Evolutionary conservation across 306 rosid genomes (phyloP).

Genomic region (Alnus glutinosa): DNA sequence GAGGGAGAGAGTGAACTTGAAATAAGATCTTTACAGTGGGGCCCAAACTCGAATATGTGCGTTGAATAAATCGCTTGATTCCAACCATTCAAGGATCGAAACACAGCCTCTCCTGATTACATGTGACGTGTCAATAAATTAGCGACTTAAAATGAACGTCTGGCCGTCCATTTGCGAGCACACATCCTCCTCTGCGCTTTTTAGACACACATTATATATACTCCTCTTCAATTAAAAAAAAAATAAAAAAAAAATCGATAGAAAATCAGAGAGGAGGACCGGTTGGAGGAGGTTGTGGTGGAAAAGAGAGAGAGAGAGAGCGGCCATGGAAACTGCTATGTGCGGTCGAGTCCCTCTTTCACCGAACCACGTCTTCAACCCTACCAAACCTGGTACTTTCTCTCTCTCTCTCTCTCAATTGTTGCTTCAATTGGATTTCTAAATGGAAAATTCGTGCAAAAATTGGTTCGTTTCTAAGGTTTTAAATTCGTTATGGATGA

Average conservation of each 20-base stretch:
- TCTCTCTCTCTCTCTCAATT: background rate
- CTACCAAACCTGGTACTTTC: constrained; percentile 44
- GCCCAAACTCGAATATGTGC: background rate
- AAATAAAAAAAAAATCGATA: background rate
- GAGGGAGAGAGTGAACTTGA: background rate
- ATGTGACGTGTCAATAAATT: background rate
- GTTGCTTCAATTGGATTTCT: constrained; percentile 1
- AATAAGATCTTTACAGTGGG: background rate
- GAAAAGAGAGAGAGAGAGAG: constrained; percentile 14
- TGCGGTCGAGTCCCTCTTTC: constrained; percentile 63
- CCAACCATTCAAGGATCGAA: background rate
- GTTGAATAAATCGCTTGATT: background rate
- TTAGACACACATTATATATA: background rate
- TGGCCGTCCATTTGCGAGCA: background rate
- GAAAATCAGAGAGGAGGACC: background rate
- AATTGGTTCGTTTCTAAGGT: background rate
- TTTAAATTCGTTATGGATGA: background rate
- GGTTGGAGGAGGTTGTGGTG: constrained; percentile 4
- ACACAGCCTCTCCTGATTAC: background rate
- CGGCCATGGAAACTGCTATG: constrained; percentile 67
- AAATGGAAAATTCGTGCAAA: background rate
- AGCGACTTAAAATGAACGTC: background rate
- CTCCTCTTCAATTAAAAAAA: background rate
- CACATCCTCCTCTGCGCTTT: background rate
- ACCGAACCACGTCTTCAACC: constrained; percentile 56